Base-by-base conservation (phyloP, 768 basidiomycete genomes). In the Trametes sanguinea region DNA sequence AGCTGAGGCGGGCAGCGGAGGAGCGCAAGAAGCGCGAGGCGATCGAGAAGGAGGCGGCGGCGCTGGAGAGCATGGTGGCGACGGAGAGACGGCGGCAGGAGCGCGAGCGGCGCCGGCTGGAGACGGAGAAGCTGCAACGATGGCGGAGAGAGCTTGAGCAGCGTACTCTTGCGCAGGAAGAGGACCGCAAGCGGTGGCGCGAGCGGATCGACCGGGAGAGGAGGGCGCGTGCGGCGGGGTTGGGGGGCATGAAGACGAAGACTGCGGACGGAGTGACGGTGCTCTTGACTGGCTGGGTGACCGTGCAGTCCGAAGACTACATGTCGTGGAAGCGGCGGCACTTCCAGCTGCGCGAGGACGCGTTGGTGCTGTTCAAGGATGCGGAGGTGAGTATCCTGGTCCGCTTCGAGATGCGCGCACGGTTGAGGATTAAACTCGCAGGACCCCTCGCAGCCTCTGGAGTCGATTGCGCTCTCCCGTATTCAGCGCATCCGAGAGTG, bases 311-410 rank as follows among this genome's bases (percentile, higher is more conserved):
- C 10, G 60, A 63, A 27, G 67, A 65, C 22, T 68, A 60, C 17
- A 54, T 69, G n/a, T 66, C 68, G 17, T 76, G 73, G 72, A 71
- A 71, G 54, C 64, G 76, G 40, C 67, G 76, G 6, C 73, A 68
- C 56, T 76, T 70, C 57, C 67, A 72, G 45, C 61, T 76, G 33
- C 56, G 67, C 37, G 66, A 66, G 6, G 60, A 69, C 11, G 57
- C 46, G 32, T 60, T 76, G 50, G 43, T 54, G 16, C 61, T 76
- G 6, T 73, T 65, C 69, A 74, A 72, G 63, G 68, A 69, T 45
- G 64, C 62, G n/a, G 70, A 72, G 61, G 73, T 71, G 51, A 43
- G 73, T 62, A 40, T 46, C 40, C 29, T 39, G 32, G 27, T 43
- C 51, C 16, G 30, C 45, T 37, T 11, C 6, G 6, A 37, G 39